Evolutionary conservation across 768 basidiomycete species (phyloP), one percentile per base, ranked within the genome.

Genomic region (Pleurotus ostreatus): DNA sequence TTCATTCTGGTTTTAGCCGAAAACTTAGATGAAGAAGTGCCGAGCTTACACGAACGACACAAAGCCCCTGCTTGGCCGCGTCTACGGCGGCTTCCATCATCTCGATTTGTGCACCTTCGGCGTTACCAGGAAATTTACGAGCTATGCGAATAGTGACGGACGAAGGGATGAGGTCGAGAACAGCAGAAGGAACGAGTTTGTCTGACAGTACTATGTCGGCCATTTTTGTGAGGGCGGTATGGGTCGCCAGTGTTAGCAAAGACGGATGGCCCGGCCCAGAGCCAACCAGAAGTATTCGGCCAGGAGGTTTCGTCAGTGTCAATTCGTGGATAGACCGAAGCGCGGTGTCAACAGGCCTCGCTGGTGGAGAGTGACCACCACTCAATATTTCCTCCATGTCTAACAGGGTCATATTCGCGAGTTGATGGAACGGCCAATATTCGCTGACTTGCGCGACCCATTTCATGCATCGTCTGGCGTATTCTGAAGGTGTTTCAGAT

Each of bases 401-500:
- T 16, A 64, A 65, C 39, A 80, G 76, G 15, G 82, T 75, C 79
- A 97, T 80, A 8, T 71, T 68, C 0, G 92, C 86, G 6, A 98
- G 79, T 41, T 81, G 83, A 9, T 87, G 79, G 47, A 94, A 76
- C 0, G 93, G 87, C 92, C 94, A 98, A 68, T 97, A 98, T 68
- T 98, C 95, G 77, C 93, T 95, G 62, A 98, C 82, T 67, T 98
- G 96, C 0, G 93, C 86, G 2, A 97, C 87, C 92, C 94, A 98
- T 68, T 88, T 84, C 82, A 97, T 91, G 13, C 89, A 77, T 30
- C 94, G 78, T 56, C 71, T 76, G 52, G 80, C 73, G 22, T 67
- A 72, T 60, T 88, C 87, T 1, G 60, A 43, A 6, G 62, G 68
- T 3, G 70, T 76, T 67, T 78, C 76, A 25, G 68, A 63, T 2